phyloP scores from a whole-genome alignment of 768 basidiomycete species.

The Pisolithus orientalis region DNA sequence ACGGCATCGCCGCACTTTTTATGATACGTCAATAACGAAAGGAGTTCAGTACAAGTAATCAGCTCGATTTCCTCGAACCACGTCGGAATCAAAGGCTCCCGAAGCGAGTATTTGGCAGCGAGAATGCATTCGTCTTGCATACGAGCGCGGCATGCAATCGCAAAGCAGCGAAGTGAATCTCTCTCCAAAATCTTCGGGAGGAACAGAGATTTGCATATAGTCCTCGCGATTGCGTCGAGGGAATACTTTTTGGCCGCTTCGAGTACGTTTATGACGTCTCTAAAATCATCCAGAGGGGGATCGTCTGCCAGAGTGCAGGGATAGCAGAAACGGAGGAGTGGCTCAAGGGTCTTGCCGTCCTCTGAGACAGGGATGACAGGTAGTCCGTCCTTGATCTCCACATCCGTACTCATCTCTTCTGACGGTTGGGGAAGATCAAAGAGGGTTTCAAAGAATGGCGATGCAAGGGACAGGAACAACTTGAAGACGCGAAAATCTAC shows the following conservation, averaged over 20 bases:
- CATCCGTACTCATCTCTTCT: background rate
- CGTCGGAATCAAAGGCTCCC: constrained; percentile 14
- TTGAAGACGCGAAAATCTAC: constrained; percentile 28
- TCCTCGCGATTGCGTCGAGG: constrained; percentile 12
- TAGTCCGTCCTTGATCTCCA: constrained; percentile 15
- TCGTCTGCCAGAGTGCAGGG: constrained; percentile 10
- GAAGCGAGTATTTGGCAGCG: constrained; percentile 24
- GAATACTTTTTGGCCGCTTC: constrained; percentile 12
- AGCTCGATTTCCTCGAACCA: constrained; percentile 22
- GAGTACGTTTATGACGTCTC: constrained; percentile 8
- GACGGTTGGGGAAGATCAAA: constrained; percentile 24
- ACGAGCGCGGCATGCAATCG: constrained; percentile 22
- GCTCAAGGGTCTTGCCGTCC: too few relatives aligned
- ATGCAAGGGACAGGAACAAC: constrained; percentile 27
- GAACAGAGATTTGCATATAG: constrained; percentile 13
- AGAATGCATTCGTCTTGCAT: constrained; percentile 17
- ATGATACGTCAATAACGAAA: constrained; percentile 19
- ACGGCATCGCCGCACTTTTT: constrained; percentile 8
- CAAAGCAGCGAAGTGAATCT: constrained; percentile 26
- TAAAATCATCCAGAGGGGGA: constrained; percentile 9
- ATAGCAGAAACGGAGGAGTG: too few relatives aligned
- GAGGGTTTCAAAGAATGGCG: constrained; percentile 28
- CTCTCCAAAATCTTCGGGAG: constrained; percentile 11
- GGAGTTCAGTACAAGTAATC: constrained; percentile 21
- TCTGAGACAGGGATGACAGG: constrained; percentile 8